Evolutionary conservation across 306 rosid genomes (phyloP).

Genomic region (Phaseolus lunatus): DNA sequence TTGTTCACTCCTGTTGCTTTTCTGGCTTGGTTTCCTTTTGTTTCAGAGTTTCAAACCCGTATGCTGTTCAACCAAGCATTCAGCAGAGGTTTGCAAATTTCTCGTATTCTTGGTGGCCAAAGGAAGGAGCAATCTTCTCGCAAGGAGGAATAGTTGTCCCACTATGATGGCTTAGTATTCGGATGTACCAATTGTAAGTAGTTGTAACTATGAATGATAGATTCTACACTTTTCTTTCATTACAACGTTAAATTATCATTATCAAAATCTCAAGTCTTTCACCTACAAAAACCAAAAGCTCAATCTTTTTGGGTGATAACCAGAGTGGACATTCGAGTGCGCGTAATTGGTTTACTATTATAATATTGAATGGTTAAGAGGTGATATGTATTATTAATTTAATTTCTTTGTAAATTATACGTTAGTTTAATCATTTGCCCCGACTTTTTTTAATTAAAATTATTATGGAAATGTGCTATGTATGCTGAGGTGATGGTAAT

Average conservation of each 20-base stretch:
- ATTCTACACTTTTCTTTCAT: constrained; percentile 19
- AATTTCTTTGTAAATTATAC: no score
- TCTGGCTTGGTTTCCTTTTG: constrained; percentile 65
- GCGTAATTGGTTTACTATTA: no score
- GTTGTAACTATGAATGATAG: constrained; percentile 28
- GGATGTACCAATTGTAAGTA: constrained; percentile 43
- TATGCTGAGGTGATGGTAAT: no score
- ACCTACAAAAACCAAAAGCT: neutral
- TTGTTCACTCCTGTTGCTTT: constrained; percentile 59
- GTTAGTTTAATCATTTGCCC: no score
- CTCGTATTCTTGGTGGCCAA: constrained; percentile 60
- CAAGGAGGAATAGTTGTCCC: constrained; percentile 47
- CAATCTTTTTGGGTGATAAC: no score
- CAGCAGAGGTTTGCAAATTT: constrained; percentile 64
- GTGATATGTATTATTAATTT: no score
- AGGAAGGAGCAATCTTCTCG: constrained; percentile 55
- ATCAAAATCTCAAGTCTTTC: neutral
- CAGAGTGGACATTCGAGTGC: no score
- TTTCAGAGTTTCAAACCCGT: constrained; percentile 65
- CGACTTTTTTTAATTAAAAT: no score
- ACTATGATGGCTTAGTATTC: neutral
- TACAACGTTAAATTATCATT: neutral
- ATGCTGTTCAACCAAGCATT: constrained; percentile 63
- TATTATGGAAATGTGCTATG: no score
- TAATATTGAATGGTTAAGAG: no score